Percentiles rank a stretch among this genome's conserved stretches.
phyloP scores from a whole-genome alignment of 106 monocot genomes.

The Acorus calamus region DNA sequence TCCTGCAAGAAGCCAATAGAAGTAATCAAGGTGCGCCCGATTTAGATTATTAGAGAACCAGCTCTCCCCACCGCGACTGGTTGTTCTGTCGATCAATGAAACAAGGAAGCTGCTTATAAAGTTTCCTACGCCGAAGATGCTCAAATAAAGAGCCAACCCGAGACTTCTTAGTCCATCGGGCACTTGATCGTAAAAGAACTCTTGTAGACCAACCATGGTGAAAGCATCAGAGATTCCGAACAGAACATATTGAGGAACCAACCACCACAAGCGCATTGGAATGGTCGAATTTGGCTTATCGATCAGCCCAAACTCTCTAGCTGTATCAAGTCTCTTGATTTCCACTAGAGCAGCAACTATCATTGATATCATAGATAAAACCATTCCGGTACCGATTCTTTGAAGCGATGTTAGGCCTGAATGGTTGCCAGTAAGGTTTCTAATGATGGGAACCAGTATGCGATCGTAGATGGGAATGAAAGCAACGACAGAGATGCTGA shows the following conservation, averaged over 20 bases:
- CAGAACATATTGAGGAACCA: slow-evolving; percentile 27
- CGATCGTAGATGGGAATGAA: slow-evolving; percentile 43
- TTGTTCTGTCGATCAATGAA: slow-evolving; percentile 6
- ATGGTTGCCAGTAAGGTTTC: slow-evolving; percentile 19
- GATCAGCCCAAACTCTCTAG: slow-evolving; percentile 17
- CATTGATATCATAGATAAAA: slow-evolving; percentile 22
- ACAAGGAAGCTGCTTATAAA: slow-evolving; percentile 28
- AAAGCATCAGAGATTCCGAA: slow-evolving; percentile 21
- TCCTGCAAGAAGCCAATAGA: slow-evolving; percentile 1
- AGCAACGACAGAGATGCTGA: slow-evolving; percentile 17
- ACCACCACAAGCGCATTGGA: slow-evolving; percentile 23
- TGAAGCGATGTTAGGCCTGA: slow-evolving; percentile 41
- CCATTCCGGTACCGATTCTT: slow-evolving; percentile 41
- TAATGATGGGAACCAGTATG: slow-evolving; percentile 21
- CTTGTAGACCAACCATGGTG: slow-evolving; percentile 26
- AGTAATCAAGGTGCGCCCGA: slow-evolving; percentile 18
- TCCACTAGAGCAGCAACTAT: slow-evolving; percentile 27
- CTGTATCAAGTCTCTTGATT: slow-evolving; percentile 15
- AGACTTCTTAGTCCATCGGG: slow-evolving; percentile 24
- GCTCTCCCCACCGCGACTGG: slow-evolving; percentile 2
- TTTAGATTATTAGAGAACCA: slow-evolving; percentile 19
- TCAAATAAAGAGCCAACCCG: slow-evolving; percentile 25
- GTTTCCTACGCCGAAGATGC: slow-evolving; percentile 22
- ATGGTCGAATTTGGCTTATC: slow-evolving; percentile 11
- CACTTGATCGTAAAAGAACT: slow-evolving; percentile 33